Base-by-base conservation (phyloP, 805 yeast species). In the Priceomyces melissophilus region DNA sequence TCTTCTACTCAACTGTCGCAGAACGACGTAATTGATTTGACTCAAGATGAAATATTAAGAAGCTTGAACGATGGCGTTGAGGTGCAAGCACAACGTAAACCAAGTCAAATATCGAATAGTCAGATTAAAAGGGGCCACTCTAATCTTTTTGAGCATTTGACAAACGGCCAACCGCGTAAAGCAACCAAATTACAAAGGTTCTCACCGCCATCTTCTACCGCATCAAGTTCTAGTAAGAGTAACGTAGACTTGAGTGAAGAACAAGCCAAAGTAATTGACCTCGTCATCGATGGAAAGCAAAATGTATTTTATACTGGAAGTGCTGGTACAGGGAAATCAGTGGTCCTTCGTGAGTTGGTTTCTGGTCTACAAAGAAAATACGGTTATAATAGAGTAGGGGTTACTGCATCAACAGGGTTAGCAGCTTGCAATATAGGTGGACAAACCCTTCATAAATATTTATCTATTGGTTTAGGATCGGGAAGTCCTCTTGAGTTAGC, bases 381-480 rank as follows among this genome's bases (percentile, higher is more conserved):
- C 56, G 68, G 73, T 1, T 41, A 49, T 10, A 67, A 70, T 2
- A 54, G 59, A 1, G 87, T 93, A 3, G 96, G 95, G 0, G 80
- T 93, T 3, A 88, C 98, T 0, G 99, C 99, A 0, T 86, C 96
- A 0, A 93, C 99, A 0, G 99, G 99, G 1, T 67, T 93, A 46
- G 99, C 99, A 0, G 99, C 97, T 0, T 84, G 88, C 32, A 88
- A 89, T 53, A 85, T 93, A 51, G 96, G 95, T 2, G 99, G 99
- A 16, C 78, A 76, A 25, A 93, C 99, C 0, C 69, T 93, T 23
- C 95, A 91, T 60, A 73, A 85, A 53, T 88, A 82, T 65, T 78
- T 96, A 0, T 95, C 96, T 1, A 77, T 89, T 40, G 98, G 98
- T 0, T 60, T 89, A 1, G 96, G 93, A 2, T 64, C 63, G 34